Conservation (phyloP, 495 filamentous ascomycete genomes). For the Daldinia concentrica region DNA sequence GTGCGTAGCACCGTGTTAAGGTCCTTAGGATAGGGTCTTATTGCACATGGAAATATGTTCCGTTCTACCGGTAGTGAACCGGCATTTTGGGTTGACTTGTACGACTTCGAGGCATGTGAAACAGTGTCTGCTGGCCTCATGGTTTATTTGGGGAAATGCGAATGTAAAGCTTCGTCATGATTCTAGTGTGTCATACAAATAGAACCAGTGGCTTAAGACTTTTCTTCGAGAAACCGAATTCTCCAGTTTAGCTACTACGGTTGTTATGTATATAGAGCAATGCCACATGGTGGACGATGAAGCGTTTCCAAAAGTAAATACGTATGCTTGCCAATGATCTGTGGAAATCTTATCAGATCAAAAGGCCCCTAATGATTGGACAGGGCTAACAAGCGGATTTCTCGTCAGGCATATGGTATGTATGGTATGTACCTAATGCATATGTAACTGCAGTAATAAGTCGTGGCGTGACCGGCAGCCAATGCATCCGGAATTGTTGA, state of each 20-base stretch:
- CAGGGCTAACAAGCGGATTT: neutral
- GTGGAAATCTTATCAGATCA: constrained; percentile 40
- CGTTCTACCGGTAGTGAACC: neutral
- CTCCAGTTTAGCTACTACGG: neutral
- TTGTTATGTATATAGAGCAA: constrained; percentile 2
- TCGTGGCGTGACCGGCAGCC: constrained; percentile 35
- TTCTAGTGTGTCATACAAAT: constrained; percentile 6
- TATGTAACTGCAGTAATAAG: neutral
- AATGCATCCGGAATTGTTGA: constrained; percentile 34
- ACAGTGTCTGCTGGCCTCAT: neutral
- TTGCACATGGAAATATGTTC: neutral
- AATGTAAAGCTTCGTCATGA: neutral
- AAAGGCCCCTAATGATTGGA: constrained; percentile 2
- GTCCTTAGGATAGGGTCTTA: neutral
- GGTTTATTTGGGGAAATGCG: neutral
- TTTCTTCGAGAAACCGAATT: neutral
- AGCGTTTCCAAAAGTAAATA: neutral
- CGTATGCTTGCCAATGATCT: neutral
- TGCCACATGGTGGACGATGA: constrained; percentile 7
- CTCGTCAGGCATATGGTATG: constrained; percentile 14
- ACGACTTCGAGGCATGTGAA: neutral
- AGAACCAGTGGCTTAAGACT: neutral
- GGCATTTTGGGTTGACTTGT: neutral
- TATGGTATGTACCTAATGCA: neutral
- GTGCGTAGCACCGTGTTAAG: neutral